Percentiles rank a stretch among this genome's conserved stretches.
Evolutionary conservation across 2,329 filamentous ascomycete genomes (phyloP).

Genomic region (Coniochaeta pulveracea): DNA sequence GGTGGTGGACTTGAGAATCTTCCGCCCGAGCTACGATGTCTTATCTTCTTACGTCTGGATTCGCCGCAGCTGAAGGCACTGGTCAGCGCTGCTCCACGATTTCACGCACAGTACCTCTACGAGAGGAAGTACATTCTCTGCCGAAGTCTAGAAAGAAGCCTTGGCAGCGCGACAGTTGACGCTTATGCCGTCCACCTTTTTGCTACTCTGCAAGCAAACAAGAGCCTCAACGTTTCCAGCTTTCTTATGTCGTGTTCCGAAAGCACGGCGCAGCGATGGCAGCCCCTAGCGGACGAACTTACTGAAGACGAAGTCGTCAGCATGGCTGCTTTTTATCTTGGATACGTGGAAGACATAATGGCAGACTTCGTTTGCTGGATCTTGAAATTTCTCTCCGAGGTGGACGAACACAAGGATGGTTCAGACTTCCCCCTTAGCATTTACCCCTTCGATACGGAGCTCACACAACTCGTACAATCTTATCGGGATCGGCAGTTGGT

Average conservation of each 20-base stretch:
- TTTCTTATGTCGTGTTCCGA: not conserved
- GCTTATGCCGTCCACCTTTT: slow-evolving; percentile 6
- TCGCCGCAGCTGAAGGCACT: slow-evolving; percentile 11
- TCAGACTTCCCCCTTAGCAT: too few relatives aligned
- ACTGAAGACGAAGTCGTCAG: not conserved
- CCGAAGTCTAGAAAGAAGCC: slow-evolving; percentile 8
- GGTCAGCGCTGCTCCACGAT: slow-evolving; percentile 15
- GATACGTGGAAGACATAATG: not conserved
- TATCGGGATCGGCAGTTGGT: not conserved
- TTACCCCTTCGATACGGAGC: too few relatives aligned
- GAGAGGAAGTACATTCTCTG: slow-evolving; percentile 12
- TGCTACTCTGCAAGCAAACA: not conserved
- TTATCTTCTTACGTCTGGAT: slow-evolving; percentile 11
- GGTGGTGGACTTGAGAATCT: slow-evolving; percentile 4
- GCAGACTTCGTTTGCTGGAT: not conserved
- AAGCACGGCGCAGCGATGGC: not conserved
- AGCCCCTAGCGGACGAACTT: not conserved
- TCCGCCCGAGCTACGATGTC: slow-evolving; percentile 14
- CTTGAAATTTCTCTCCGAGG: not conserved
- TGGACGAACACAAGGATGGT: not conserved
- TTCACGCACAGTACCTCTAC: slow-evolving; percentile 14
- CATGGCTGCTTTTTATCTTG: slow-evolving; percentile 1
- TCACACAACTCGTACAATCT: not conserved
- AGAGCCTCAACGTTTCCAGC: not conserved
- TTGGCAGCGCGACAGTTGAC: slow-evolving; percentile 10